These are phyloP conservation scores for Nannochloropsis oceanica DNA, from an alignment of 108 stramenopile genomes.

Conservation along the genomic window DNA sequence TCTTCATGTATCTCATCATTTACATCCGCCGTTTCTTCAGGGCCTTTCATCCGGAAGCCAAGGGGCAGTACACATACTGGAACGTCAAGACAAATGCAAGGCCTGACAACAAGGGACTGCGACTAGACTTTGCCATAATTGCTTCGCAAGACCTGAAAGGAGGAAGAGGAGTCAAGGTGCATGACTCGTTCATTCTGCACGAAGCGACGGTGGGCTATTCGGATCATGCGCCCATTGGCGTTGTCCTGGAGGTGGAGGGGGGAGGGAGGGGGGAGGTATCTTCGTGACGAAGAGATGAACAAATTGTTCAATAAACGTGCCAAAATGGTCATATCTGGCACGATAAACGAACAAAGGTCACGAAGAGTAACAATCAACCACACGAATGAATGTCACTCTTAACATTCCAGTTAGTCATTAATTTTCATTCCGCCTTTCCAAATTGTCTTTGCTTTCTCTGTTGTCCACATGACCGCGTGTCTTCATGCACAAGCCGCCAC, in stretches of 20 bases:
- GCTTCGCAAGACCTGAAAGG: background rate
- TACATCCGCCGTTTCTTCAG: conserved; percentile 7
- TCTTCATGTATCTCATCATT: background rate
- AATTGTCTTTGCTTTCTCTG: too few species aligned
- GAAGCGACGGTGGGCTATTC: background rate
- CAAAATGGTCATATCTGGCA: too few species aligned
- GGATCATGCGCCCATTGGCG: background rate
- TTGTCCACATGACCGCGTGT: too few species aligned
- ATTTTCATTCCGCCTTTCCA: too few species aligned
- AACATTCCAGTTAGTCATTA: too few species aligned
- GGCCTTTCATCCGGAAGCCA: conserved; percentile 13
- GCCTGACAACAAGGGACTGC: background rate
- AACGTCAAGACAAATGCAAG: conserved; percentile 3
- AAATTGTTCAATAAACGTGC: too few species aligned
- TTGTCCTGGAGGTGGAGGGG: background rate
- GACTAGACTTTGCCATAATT: background rate
- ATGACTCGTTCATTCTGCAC: background rate
- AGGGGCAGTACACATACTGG: conserved; percentile 31
- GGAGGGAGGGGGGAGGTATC: too few species aligned
- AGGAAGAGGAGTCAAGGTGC: background rate
- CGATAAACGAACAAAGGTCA: too few species aligned
- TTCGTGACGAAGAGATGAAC: too few species aligned
- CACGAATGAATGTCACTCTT: too few species aligned
- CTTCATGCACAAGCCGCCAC: background rate
- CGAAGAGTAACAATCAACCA: too few species aligned